phyloP scores from a whole-genome alignment of 2,329 filamentous ascomycete species.

The Raffaelea deltoideospora region DNA sequence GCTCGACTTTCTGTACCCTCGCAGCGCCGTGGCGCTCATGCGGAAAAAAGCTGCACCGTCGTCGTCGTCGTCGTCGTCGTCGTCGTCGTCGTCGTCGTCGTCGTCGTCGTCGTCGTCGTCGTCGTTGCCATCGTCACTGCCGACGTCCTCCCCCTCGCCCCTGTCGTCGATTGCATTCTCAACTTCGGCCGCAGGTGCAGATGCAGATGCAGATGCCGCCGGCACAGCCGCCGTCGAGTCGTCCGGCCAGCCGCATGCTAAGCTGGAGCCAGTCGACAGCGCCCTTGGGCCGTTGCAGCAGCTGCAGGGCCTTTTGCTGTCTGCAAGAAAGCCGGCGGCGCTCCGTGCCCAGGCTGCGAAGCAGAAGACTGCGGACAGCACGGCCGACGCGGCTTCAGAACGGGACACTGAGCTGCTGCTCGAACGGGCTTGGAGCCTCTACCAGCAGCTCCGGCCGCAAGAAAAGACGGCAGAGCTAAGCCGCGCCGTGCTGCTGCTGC shows the following conservation, averaged over 20 bases:
- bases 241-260: not conserved
- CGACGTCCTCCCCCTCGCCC: not conserved
- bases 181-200: no score
- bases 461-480: constrained; percentile 14
- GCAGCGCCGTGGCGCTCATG: constrained; percentile 25
- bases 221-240: not conserved
- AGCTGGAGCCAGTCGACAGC: no score
- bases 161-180: no score
- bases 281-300: not conserved
- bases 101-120: not conserved
- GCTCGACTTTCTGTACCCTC: constrained; percentile 42
- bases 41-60: constrained; percentile 16
- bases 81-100: not conserved
- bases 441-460: constrained; percentile 19
- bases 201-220: no score
- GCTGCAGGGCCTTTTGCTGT: no score
- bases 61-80: not conserved
- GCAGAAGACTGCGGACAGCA: constrained; percentile 22
- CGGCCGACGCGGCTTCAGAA: not conserved
- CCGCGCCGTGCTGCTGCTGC: constrained; percentile 22
- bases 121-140: not conserved
- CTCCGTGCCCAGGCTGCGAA: constrained; percentile 10
- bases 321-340: not conserved
- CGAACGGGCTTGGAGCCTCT: constrained; percentile 28
- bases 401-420: no score